Evolutionary conservation across 2,329 filamentous ascomycete species (phyloP).

Genomic region (Lasiodiplodia hormozganensis): DNA sequence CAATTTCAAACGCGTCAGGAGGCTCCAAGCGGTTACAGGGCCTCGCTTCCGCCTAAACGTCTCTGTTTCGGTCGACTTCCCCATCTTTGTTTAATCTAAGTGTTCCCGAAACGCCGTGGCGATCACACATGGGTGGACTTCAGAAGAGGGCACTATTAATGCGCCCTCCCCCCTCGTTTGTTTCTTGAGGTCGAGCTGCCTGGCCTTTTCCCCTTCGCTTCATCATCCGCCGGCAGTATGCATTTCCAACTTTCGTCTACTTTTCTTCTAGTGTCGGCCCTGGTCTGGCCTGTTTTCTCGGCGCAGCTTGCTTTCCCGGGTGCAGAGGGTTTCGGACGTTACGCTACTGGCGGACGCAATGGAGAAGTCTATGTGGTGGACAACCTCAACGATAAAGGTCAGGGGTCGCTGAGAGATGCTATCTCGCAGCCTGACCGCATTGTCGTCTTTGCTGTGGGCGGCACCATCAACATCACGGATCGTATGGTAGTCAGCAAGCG

Average conservation of each 20-base stretch:
- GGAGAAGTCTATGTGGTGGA: slow-evolving; percentile 58
- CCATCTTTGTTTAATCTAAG: slow-evolving; percentile 25
- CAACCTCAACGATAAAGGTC: slow-evolving; percentile 56
- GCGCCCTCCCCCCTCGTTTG: neutral
- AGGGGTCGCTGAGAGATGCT: slow-evolving; percentile 59
- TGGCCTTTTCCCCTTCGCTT: neutral
- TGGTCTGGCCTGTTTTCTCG: slow-evolving; percentile 27
- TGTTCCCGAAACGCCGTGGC: slow-evolving; percentile 20
- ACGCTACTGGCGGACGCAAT: slow-evolving; percentile 55
- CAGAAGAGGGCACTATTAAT: neutral
- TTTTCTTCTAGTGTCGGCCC: slow-evolving; percentile 21
- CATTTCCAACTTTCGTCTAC: neutral
- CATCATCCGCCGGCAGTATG: slow-evolving; percentile 2
- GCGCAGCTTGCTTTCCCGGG: slow-evolving; percentile 55
- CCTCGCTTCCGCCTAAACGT: slow-evolving; percentile 16
- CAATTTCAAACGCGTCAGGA: slow-evolving; percentile 21
- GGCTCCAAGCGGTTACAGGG: slow-evolving; percentile 18
- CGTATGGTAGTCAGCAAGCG: slow-evolving; percentile 58
- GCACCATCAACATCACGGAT: slow-evolving; percentile 56
- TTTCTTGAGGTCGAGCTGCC: neutral
- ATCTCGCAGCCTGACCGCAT: slow-evolving; percentile 57
- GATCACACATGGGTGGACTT: slow-evolving; percentile 2
- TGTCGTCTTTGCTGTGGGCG: slow-evolving; percentile 59
- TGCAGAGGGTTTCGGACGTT: slow-evolving; percentile 58
- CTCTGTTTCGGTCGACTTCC: slow-evolving; percentile 8